These are phyloP conservation scores for Plasmodium gallinaceum DNA, from an alignment of 169 alveolate species.

Conservation along the genomic window DNA sequence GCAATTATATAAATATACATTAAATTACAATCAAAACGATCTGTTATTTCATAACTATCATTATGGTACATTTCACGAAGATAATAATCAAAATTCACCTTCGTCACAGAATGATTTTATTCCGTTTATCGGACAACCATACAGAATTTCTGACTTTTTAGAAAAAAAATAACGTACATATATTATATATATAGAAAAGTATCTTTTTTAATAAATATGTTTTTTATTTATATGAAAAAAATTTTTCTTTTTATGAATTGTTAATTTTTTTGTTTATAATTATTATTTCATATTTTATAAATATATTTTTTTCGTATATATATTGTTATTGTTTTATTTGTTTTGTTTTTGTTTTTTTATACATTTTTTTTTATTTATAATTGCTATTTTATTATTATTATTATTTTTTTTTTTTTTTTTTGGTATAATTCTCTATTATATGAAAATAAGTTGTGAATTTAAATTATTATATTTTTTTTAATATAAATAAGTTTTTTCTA, in stretches of 20 bases:
- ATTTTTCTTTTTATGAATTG: not conserved
- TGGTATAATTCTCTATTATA: too few relatives aligned
- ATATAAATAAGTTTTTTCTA: too few relatives aligned
- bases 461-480: too few relatives aligned
- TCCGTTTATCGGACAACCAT: conserved; percentile 74
- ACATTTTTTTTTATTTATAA: too few relatives aligned
- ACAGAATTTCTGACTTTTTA: conserved; percentile 64
- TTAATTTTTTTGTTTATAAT: too few relatives aligned
- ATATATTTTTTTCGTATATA: too few relatives aligned
- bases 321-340: too few relatives aligned
- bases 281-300: too few relatives aligned
- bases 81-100: conserved; percentile 52
- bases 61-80: conserved; percentile 74
- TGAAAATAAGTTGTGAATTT: too few relatives aligned
- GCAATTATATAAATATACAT: conserved; percentile 68
- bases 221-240: not conserved
- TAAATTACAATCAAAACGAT: conserved; percentile 65
- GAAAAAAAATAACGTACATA: conserved; percentile 22
- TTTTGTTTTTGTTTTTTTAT: too few relatives aligned
- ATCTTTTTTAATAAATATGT: not conserved
- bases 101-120: conserved; percentile 61
- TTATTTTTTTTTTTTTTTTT: too few relatives aligned
- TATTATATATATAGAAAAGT: not conserved
- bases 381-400: too few relatives aligned
- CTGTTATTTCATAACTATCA: conserved; percentile 43